Conservation (phyloP, 2,329 filamentous ascomycete species). For the Curvularia verruculosa region DNA sequence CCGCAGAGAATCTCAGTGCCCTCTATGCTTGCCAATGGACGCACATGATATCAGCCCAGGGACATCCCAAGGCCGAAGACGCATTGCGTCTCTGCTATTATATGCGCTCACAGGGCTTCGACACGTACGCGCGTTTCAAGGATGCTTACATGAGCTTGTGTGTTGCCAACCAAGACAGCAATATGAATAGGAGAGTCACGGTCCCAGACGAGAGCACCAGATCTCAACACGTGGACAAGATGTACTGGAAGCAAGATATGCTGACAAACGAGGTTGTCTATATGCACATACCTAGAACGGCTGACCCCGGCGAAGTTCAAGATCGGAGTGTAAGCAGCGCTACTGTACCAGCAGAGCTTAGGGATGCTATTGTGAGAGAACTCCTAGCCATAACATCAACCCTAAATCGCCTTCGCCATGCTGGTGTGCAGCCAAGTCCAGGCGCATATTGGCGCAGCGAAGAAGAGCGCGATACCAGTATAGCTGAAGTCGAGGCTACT, state of each 20-base stretch:
- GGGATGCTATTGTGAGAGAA: background rate
- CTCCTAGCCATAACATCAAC: background rate
- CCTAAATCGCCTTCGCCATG: background rate
- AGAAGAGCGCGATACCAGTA: background rate
- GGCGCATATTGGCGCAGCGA: no score
- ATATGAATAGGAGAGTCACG: no score
- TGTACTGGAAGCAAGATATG: slow-evolving; percentile 32
- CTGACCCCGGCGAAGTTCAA: background rate
- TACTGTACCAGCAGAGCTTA: background rate
- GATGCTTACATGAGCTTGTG: slow-evolving; percentile 19
- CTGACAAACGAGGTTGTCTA: slow-evolving; percentile 7
- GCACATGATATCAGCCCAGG: slow-evolving; percentile 9
- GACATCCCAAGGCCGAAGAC: slow-evolving; percentile 19
- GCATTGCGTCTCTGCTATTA: slow-evolving; percentile 41
- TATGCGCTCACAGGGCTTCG: slow-evolving; percentile 35
- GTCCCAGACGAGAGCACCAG: background rate
- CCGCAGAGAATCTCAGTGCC: slow-evolving; percentile 26
- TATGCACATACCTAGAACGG: background rate
- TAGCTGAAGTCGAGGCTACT: background rate
- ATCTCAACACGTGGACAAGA: background rate
- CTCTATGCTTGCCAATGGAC: slow-evolving; percentile 26
- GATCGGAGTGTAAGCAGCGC: no score
- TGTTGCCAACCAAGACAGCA: slow-evolving; percentile 16
- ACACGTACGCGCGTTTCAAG: slow-evolving; percentile 26
- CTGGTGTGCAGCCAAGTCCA: background rate